phyloP scores from a whole-genome alignment of 2,329 filamentous ascomycete genomes.

The Trichoderma oligosporum region DNA sequence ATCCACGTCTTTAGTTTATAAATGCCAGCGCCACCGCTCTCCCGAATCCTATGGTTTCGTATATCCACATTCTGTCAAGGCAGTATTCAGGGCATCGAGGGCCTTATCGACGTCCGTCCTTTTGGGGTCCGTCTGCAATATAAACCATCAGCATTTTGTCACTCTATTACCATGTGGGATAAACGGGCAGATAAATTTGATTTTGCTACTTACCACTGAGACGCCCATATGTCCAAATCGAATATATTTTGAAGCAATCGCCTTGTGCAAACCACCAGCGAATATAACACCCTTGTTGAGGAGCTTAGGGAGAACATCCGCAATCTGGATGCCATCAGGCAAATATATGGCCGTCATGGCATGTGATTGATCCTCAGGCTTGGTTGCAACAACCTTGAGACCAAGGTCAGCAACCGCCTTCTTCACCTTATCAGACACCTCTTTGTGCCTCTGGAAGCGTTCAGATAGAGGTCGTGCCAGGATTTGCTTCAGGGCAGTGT shows the following conservation, averaged over 20 bases:
- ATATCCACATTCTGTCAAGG: constrained; percentile 70
- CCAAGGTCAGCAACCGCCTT: constrained; percentile 74
- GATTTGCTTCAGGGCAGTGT: constrained; percentile 85
- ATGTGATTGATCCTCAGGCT: constrained; percentile 88
- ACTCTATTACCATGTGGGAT: neutral
- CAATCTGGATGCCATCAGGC: constrained; percentile 74
- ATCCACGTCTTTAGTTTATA: neutral
- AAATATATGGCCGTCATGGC: constrained; percentile 98
- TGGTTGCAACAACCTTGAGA: constrained; percentile 78
- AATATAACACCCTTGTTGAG: constrained; percentile 87
- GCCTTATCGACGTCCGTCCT: constrained; percentile 82
- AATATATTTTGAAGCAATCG: constrained; percentile 89
- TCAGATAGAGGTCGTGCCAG: constrained; percentile 74
- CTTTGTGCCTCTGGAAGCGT: constrained; percentile 77
- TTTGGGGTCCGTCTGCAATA: constrained; percentile 63
- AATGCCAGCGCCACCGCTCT: constrained; percentile 14
- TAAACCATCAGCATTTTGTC: neutral
- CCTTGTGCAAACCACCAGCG: constrained; percentile 92
- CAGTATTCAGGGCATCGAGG: constrained; percentile 70
- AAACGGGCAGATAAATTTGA: neutral
- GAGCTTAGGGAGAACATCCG: constrained; percentile 81
- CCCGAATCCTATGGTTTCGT: constrained; percentile 34
- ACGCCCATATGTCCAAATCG: constrained; percentile 98
- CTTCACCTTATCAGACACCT: constrained; percentile 82
- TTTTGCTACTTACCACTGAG: constrained; percentile 61